Percentiles rank a stretch among this genome's conserved stretches.
phyloP scores from a whole-genome alignment of 768 basidiomycete species.

The Russula compacta region DNA sequence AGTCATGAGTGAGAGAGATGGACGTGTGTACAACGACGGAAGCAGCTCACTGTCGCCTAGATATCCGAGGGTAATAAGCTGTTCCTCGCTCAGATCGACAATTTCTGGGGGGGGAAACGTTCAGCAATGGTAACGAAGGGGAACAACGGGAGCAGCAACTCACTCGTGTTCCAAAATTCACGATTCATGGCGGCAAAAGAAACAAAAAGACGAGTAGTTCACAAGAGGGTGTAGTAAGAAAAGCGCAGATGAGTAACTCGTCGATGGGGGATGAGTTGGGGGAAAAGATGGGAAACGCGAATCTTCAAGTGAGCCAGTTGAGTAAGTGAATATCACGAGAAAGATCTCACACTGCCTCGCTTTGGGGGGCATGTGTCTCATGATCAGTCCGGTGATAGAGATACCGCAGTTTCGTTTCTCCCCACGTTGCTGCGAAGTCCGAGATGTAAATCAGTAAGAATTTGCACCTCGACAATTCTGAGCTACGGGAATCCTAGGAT shows the following conservation, averaged over 20 bases:
- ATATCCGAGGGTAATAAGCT: conserved; percentile 18
- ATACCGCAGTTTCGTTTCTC: no score
- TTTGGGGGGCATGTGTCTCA: no score
- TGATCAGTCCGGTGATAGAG: no score
- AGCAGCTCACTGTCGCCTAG: conserved; percentile 20
- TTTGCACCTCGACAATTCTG: no score
- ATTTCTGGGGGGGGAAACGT: conserved; percentile 24
- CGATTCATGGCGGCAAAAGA: conserved; percentile 16
- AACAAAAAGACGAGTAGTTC: conserved; percentile 9
- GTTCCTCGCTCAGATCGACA: conserved; percentile 21
- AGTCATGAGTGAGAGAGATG: conserved; percentile 19
- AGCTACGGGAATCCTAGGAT: no score
- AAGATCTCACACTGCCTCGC: no score
- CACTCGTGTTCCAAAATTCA: conserved; percentile 24
- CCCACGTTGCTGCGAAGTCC: no score
- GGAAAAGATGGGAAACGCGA: no score
- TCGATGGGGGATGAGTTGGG: conserved; percentile 11
- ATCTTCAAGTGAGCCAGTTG: no score
- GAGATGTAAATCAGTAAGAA: no score
- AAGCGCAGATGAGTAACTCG: conserved; percentile 7
- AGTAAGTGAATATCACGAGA: no score
- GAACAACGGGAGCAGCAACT: conserved; percentile 24
- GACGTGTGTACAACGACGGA: conserved; percentile 15
- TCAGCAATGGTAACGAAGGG: conserved; percentile 25
- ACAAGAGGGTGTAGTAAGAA: no score